phyloP scores from a whole-genome alignment of 352 stramenopile genomes.

The Peronospora destructor region DNA sequence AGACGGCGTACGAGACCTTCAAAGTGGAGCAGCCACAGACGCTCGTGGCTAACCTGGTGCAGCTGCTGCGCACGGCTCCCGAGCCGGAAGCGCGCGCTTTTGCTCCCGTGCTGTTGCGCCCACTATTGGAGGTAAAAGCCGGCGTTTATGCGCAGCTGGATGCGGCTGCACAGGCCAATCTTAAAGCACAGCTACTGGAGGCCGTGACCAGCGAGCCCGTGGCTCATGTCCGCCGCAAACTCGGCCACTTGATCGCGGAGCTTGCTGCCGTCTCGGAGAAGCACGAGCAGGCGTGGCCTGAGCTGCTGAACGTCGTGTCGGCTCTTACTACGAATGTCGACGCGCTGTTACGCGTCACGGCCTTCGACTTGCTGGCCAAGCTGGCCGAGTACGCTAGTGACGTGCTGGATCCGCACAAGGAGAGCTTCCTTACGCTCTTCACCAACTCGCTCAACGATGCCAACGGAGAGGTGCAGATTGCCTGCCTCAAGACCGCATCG shows the following conservation, averaged over 20 bases:
- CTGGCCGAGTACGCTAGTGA: conserved; percentile 66
- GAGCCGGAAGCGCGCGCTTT: conserved; percentile 67
- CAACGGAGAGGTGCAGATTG: conserved; percentile 57
- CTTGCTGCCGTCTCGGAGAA: conserved; percentile 50
- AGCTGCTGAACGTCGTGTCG: conserved; percentile 61
- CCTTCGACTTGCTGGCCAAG: conserved; percentile 69
- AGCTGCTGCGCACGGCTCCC: conserved; percentile 45
- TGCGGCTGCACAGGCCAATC: conserved; percentile 33
- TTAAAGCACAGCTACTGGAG: conserved; percentile 75
- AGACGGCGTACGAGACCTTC: conserved; percentile 65
- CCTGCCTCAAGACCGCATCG: conserved; percentile 59
- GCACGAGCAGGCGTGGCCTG: conserved; percentile 55
- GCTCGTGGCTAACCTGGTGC: conserved; percentile 62
- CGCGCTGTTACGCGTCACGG: conserved; percentile 57
- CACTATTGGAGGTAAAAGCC: conserved; percentile 60
- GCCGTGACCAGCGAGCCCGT: conserved; percentile 56
- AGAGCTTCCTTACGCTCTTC: conserved; percentile 76
- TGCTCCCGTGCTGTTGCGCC: conserved; percentile 70
- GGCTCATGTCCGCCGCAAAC: conserved; percentile 74
- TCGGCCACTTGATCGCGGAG: conserved; percentile 71
- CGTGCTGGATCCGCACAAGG: conserved; percentile 63
- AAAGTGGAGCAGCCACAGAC: conserved; percentile 57
- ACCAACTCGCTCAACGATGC: conserved; percentile 60
- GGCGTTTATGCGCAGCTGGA: conserved; percentile 66
- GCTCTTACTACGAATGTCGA: conserved; percentile 52